Evolutionary conservation across 2,329 filamentous ascomycete genomes (phyloP), one percentile per base, ranked within the genome.

Genomic region (Boeremia exigua): DNA sequence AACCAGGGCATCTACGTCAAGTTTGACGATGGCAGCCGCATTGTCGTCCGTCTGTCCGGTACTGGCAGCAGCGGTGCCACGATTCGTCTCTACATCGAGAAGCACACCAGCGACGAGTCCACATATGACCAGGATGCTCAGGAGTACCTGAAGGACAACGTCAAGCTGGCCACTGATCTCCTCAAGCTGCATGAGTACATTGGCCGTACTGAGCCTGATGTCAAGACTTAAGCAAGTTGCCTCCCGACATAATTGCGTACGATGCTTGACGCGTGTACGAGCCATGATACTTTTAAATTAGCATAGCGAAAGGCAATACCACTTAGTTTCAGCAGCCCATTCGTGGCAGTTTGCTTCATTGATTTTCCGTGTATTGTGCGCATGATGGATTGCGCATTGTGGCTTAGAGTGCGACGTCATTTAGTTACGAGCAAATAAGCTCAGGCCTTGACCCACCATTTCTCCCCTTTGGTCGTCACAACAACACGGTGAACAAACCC

Each of bases 1-100:
- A 96, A 97, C 82, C 95, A 99, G 81, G 95, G 95, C 63, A 87
- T 99, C 67, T 99, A 91, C 74, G 90, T 93, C 75, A 90, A 91
- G 78, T 98, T 98, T 79, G 92, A 92, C 51, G 93, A 96, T 56
- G 94, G 94, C 60, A 96, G 91, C 80, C 90, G 95, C 66, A 94
- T 98, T 58, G 92, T 99, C 48, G 92, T 98, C 55, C 90, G 95
- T 69, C 83, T 99, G 57, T 98, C 94, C 1, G 95, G 95, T 46
- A 99, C 95, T 17, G 95, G 95, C 63, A 96, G 91, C 68, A 96
- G 91, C 45, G 95, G 95, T 53, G 95, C 95, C 43, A 99, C 95
- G 29, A 98, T 99, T 75, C 90, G 95, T 61, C 83, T 99, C 65
- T 99, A 99, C 79, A 88, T 99, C 66, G 95, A 99, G 86, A 94